Conservation (phyloP, 768 basidiomycete genomes). For the Cubamyces lactineus region DNA sequence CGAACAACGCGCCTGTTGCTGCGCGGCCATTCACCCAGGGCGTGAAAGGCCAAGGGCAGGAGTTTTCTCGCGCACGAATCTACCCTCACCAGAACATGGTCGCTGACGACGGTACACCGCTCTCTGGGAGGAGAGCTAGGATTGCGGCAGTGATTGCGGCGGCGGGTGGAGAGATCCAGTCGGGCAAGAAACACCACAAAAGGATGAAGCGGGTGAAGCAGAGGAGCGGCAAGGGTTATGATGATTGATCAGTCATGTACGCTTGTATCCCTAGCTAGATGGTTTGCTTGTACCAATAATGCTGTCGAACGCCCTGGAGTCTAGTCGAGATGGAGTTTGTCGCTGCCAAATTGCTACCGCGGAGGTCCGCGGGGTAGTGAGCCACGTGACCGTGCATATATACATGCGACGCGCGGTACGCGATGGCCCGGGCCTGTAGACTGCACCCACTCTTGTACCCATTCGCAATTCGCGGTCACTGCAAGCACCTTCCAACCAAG, state of each 20-base stretch:
- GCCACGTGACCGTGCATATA: conserved; percentile 6
- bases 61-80: conserved; percentile 62
- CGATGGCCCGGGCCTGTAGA: no score
- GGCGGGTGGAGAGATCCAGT: conserved; percentile 37
- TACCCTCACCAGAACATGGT: conserved; percentile 88
- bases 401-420: neutral
- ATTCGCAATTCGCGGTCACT: no score
- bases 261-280: conserved; percentile 21
- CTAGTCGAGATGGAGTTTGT: no score
- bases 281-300: neutral
- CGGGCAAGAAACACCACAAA: conserved; percentile 85
- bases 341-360: no score
- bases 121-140: conserved; percentile 48
- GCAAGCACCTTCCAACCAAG: no score
- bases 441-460: no score
- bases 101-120: conserved; percentile 74
- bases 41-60: conserved; percentile 55
- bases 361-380: neutral
- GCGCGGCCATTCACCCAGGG: conserved; percentile 69
- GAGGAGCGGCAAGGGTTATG: conserved; percentile 92
- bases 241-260: conserved; percentile 41
- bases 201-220: conserved; percentile 82
- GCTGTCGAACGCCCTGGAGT: neutral
- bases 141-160: conserved; percentile 47
- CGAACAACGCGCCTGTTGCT: conserved; percentile 51